Evolutionary conservation across 2,329 filamentous ascomycete species (phyloP).

Genomic region (Pyrenochaeta sp.): DNA sequence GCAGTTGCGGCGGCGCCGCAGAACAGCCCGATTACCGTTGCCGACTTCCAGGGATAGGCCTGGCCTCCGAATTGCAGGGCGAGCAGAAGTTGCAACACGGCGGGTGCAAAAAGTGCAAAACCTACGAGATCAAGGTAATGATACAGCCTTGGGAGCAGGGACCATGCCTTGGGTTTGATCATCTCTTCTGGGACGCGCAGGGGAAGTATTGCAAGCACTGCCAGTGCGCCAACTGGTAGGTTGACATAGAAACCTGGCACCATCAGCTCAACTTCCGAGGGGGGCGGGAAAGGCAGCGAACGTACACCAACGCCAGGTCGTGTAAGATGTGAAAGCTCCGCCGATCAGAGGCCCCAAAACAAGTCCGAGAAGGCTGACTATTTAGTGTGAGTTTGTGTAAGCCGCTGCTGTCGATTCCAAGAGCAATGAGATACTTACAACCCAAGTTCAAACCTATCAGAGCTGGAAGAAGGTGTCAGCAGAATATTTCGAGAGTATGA

Average conservation of each 20-base stretch:
- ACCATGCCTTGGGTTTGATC: not conserved
- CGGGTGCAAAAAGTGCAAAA: not conserved
- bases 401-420: not conserved
- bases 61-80: not conserved
- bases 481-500: not conserved
- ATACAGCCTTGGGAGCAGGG: not conserved
- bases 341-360: not conserved
- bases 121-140: not conserved
- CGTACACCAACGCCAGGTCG: not conserved
- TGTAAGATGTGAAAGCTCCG: not conserved
- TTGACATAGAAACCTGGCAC: not conserved
- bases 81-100: not conserved
- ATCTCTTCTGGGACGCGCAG: not conserved
- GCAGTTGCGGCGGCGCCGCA: not conserved
- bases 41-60: not conserved
- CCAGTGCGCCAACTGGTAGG: not conserved
- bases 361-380: constrained; percentile 2
- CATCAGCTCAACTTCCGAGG: not conserved
- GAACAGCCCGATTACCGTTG: not conserved
- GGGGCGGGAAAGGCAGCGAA: not conserved
- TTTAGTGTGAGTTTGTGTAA: not conserved
- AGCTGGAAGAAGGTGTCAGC: not conserved
- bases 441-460: not conserved
- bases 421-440: not conserved
- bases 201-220: not conserved